Percentiles rank a stretch among this genome's conserved stretches.
phyloP scores from a whole-genome alignment of 116 monocot genomes.

The Cymodocea nodosa region DNA sequence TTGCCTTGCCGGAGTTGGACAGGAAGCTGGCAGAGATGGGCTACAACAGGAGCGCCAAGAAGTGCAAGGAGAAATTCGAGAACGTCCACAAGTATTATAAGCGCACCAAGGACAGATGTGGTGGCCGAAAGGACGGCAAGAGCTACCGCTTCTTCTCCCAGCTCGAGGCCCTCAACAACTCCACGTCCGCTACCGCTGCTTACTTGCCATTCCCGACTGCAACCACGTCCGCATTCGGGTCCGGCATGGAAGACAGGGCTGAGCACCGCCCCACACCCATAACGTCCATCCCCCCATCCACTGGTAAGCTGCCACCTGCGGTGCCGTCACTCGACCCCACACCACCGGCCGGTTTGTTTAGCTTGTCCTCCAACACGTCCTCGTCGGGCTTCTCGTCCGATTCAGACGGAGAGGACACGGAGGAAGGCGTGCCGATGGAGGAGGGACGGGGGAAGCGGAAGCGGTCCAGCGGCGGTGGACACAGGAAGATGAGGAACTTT shows the following conservation, averaged over 20 bases:
- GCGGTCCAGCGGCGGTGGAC: background rate
- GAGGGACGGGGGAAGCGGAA: slow-evolving; percentile 27
- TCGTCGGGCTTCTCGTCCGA: slow-evolving; percentile 32
- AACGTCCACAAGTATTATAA: slow-evolving; percentile 97
- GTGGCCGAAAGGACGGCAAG: slow-evolving; percentile 88
- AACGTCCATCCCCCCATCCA: background rate
- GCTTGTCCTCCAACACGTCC: slow-evolving; percentile 47
- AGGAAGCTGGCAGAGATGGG: slow-evolving; percentile 75
- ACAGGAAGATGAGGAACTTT: slow-evolving; percentile 55
- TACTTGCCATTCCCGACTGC: background rate
- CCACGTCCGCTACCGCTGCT: background rate
- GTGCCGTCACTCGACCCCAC: too few species aligned
- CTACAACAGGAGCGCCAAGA: slow-evolving; percentile 72
- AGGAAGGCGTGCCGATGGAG: slow-evolving; percentile 19
- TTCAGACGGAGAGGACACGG: slow-evolving; percentile 16
- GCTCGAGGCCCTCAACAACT: slow-evolving; percentile 57
- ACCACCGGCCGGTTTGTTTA: slow-evolving; percentile 3
- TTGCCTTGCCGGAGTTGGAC: background rate
- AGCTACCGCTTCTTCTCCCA: slow-evolving; percentile 92
- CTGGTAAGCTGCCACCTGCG: background rate
- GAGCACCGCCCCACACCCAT: background rate
- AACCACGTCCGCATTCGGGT: background rate
- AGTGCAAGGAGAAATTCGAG: slow-evolving; percentile 99
- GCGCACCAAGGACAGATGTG: slow-evolving; percentile 74
- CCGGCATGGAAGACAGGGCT: background rate